Conservation (phyloP, 768 basidiomycete genomes). For the Lactifluus volemus region DNA sequence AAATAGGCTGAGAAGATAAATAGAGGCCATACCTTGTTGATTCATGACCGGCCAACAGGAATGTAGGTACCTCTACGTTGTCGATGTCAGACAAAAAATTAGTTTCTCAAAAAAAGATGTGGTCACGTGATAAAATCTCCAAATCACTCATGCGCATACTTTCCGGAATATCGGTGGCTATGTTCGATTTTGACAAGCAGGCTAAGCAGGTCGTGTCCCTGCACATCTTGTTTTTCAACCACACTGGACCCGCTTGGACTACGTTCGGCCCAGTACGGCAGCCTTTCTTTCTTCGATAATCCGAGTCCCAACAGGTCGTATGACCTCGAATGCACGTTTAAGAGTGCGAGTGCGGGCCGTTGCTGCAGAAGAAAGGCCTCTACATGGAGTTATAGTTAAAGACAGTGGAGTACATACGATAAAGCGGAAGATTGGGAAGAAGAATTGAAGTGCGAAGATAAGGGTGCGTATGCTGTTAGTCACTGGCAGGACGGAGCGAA, state of each 20-base stretch:
- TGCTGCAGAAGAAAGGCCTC: slow-evolving; percentile 16
- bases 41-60: slow-evolving; percentile 27
- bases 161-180: slow-evolving; percentile 24
- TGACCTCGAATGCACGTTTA: slow-evolving; percentile 30
- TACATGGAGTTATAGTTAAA: not conserved
- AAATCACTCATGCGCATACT: slow-evolving; percentile 24
- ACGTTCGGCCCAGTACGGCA: slow-evolving; percentile 5
- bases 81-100: not conserved
- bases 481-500: slow-evolving; percentile 26
- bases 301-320: slow-evolving; percentile 39
- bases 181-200: slow-evolving; percentile 22
- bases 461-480: slow-evolving; percentile 9
- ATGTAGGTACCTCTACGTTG: slow-evolving; percentile 25
- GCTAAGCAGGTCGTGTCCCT: slow-evolving; percentile 18
- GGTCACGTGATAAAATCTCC: slow-evolving; percentile 26
- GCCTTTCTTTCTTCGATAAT: no score
- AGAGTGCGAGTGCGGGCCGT: slow-evolving; percentile 19
- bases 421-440: slow-evolving; percentile 31
- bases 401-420: slow-evolving; percentile 28
- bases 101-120: not conserved
- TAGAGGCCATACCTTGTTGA: slow-evolving; percentile 15
- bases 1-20: no score
- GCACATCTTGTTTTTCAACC: slow-evolving; percentile 16
- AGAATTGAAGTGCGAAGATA: slow-evolving; percentile 27
- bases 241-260: not conserved